Evolutionary conservation across 2,329 filamentous ascomycete species (phyloP).

Genomic region (Furcasterigmium furcatum): DNA sequence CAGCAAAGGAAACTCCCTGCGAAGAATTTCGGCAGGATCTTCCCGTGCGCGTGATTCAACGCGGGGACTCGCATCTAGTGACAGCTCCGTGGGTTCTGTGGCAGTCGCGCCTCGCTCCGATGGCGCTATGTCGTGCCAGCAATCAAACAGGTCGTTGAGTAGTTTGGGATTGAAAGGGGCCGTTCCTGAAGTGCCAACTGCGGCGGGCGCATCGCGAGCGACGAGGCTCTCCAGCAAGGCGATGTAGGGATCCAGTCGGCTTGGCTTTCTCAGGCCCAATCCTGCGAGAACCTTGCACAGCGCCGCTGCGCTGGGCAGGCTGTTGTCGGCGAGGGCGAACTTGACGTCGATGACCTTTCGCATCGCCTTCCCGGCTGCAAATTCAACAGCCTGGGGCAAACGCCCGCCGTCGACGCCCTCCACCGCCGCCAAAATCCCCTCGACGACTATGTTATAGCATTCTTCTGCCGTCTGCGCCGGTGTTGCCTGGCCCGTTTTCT

Average conservation of each 20-base stretch:
- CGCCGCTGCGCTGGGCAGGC: conserved; percentile 5
- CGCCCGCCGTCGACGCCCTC: neutral
- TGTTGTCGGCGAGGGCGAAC: neutral
- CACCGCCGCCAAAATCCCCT: conserved; percentile 1
- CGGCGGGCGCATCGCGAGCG: neutral
- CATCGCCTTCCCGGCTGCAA: neutral
- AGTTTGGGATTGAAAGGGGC: conserved; percentile 1
- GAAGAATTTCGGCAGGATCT: neutral
- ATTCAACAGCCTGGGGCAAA: neutral
- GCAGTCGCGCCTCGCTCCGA: neutral
- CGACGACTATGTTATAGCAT: conserved; percentile 1
- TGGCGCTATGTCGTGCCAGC: conserved; percentile 34
- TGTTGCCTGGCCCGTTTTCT: neutral
- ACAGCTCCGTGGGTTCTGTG: neutral
- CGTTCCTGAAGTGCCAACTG: too few species aligned
- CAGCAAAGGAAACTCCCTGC: neutral
- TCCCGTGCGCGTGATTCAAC: too few species aligned
- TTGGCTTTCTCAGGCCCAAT: neutral
- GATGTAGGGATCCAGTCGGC: conserved; percentile 6
- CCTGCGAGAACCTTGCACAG: conserved; percentile 9
- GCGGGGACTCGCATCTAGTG: too few species aligned
- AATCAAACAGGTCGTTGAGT: conserved; percentile 23
- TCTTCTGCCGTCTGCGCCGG: neutral
- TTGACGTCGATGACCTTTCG: conserved; percentile 5
- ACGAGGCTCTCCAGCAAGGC: conserved; percentile 2